Evolutionary conservation across 139 green algal genomes (phyloP).

Genomic region (Coelastrella sp.): DNA sequence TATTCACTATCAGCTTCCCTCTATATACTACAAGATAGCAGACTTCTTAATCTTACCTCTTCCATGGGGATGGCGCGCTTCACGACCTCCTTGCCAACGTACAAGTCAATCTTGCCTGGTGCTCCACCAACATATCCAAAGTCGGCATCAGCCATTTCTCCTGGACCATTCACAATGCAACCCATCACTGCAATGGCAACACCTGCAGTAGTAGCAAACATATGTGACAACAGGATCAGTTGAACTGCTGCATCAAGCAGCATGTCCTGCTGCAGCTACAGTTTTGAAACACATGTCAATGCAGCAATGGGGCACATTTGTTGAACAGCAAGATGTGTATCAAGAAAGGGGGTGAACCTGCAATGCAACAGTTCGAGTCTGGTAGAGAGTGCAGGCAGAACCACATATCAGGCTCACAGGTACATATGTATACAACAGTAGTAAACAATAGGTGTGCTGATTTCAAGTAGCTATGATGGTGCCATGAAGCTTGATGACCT

Average conservation of each 20-base stretch:
- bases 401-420: no score
- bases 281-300: no score
- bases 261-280: no score
- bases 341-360: no score
- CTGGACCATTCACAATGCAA: slow-evolving; percentile 99
- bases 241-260: no score
- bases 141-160: slow-evolving; percentile 99
- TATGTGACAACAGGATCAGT: not conserved
- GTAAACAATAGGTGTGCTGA: no score
- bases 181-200: slow-evolving; percentile 99
- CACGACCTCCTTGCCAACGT: slow-evolving; percentile 99
- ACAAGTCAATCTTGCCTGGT: slow-evolving; percentile 98
- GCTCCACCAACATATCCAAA: slow-evolving; percentile 95
- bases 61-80: slow-evolving; percentile 88
- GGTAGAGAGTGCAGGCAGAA: no score
- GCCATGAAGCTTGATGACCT: not conserved
- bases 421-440: no score
- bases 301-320: no score
- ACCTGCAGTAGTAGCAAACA: slow-evolving; percentile 15
- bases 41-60: not conserved
- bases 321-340: no score
- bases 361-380: no score
- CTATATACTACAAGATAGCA: not conserved
- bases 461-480: not conserved
- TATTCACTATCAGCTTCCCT: no score